Percentiles rank a stretch among this genome's conserved stretches.
These are phyloP conservation scores for Backusella mclennaniae DNA, from an alignment of 192 early-diverging fungal species.

Conservation along the genomic window DNA sequence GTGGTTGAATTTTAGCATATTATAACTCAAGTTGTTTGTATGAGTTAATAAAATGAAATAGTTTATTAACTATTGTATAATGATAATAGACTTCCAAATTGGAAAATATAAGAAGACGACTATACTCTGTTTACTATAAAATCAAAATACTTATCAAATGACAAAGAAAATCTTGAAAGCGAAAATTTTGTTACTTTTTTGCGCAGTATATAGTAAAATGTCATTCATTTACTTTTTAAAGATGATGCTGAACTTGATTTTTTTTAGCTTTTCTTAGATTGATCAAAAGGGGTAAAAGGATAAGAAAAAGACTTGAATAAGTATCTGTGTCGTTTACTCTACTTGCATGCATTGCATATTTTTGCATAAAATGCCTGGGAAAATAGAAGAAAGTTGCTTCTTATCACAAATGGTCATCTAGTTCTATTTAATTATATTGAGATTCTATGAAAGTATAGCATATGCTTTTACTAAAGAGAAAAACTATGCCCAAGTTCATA, in stretches of 20 bases:
- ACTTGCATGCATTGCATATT: background rate
- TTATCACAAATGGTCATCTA: background rate
- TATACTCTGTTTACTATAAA: background rate
- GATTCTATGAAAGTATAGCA: background rate
- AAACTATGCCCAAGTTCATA: background rate
- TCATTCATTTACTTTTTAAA: background rate
- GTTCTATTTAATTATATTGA: background rate
- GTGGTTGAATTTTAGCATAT: background rate
- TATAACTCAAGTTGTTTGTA: no score
- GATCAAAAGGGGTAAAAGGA: background rate
- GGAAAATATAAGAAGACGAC: background rate
- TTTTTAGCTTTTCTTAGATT: background rate
- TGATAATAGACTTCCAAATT: background rate
- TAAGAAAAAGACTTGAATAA: background rate
- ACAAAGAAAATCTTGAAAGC: background rate
- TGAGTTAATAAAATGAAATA: background rate
- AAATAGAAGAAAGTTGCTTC: background rate
- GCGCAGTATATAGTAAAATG: background rate
- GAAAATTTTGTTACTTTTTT: background rate
- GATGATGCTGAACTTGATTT: background rate
- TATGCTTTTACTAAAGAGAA: slow-evolving; percentile 6
- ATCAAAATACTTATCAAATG: background rate
- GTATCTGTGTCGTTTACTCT: slow-evolving; percentile 1
- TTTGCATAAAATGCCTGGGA: slow-evolving; percentile 2
- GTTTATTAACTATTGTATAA: background rate